Evolutionary conservation across 345 rosid species (phyloP).

Genomic region (Syzygium jambos): DNA sequence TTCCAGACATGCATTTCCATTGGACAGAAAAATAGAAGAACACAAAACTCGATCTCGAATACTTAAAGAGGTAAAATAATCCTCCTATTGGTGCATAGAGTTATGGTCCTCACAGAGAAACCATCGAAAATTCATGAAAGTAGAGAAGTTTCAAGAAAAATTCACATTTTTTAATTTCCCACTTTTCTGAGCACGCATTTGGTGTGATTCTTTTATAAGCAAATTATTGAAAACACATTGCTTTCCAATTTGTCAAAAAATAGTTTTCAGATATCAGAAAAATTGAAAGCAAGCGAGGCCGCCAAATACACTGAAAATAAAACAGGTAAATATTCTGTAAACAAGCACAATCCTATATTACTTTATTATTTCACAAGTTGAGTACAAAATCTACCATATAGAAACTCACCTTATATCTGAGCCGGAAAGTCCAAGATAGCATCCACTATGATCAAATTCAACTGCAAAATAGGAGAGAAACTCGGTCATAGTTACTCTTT

Average conservation of each 20-base stretch:
- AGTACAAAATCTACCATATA: neutral
- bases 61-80: neutral
- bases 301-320: neutral
- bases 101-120: neutral
- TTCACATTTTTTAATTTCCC: neutral
- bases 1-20: neutral
- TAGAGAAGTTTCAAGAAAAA: neutral
- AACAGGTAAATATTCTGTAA: neutral
- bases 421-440: constrained; percentile 76
- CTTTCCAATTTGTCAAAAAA: neutral
- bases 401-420: constrained; percentile 66
- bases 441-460: constrained; percentile 90
- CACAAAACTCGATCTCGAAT: neutral
- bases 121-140: neutral
- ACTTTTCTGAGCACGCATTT: neutral
- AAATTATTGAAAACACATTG: neutral
- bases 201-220: neutral
- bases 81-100: neutral
- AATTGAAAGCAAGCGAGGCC: neutral
- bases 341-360: neutral
- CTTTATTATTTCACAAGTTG: neutral
- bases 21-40: neutral
- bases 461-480: constrained; percentile 36
- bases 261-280: neutral
- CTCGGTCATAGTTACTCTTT: neutral